A percentile compares a stretch with the other conserved stretches of the same genome.
These are phyloP conservation scores for Phalaenopsis aphrodite DNA, from an alignment of 106 monocot genomes.

Conservation along the genomic window DNA sequence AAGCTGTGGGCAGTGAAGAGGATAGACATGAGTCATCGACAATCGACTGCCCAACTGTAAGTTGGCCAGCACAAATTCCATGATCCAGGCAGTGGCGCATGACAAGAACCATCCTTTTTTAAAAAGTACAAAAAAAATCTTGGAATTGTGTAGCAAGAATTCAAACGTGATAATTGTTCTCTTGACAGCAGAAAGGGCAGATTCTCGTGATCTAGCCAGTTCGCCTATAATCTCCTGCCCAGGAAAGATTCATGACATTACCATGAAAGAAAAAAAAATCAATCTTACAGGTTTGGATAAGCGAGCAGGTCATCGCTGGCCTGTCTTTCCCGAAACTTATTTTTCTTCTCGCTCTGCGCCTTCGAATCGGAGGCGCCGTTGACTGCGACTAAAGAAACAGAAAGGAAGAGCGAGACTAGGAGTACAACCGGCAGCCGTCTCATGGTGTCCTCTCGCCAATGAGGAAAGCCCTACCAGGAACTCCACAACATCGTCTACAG, in stretches of 20 bases:
- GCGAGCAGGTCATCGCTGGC: not conserved
- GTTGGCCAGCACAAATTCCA: too few relatives aligned
- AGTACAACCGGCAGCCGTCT: not conserved
- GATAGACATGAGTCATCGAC: too few relatives aligned
- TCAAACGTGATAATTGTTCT: not conserved
- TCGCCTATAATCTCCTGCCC: not conserved
- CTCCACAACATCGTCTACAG: not conserved
- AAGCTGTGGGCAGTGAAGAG: too few relatives aligned
- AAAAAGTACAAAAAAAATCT: not conserved
- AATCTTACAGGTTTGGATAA: slow-evolving; percentile 4
- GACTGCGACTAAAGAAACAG: not conserved
- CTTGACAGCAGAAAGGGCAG: not conserved
- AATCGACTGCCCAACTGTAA: too few relatives aligned
- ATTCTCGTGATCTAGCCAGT: not conserved
- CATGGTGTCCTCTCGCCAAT: not conserved
- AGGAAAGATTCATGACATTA: not conserved
- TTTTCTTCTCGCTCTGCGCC: not conserved
- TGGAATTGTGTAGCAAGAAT: not conserved
- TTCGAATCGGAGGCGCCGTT: slow-evolving; percentile 3
- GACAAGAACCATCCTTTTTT: too few relatives aligned
- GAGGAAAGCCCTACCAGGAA: not conserved
- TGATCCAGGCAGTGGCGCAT: too few relatives aligned
- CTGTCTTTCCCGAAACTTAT: slow-evolving; percentile 8
- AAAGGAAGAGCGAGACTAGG: slow-evolving; percentile 3
- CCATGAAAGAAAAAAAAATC: not conserved